A percentile compares a stretch with the other conserved stretches of the same genome.
These are phyloP conservation scores for Verbena officinalis DNA, from an alignment of 257 asterid genomes.

Conservation along the genomic window DNA sequence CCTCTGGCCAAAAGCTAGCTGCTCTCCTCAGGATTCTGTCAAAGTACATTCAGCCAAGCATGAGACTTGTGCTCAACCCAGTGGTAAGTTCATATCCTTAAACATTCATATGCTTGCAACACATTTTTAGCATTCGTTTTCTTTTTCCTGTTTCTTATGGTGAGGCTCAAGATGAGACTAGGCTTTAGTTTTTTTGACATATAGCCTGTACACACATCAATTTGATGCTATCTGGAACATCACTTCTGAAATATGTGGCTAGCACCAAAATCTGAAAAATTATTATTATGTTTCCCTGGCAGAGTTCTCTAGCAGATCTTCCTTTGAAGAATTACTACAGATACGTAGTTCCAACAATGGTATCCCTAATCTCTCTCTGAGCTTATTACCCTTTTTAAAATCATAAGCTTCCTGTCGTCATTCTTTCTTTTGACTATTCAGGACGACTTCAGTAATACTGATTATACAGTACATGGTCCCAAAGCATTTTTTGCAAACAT, in stretches of 20 bases:
- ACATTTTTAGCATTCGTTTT: neutral
- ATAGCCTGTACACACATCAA: no score
- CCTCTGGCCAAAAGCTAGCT: slow-evolving; percentile 93
- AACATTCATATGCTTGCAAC: neutral
- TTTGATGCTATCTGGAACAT: neutral
- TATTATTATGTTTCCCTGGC: slow-evolving; percentile 35
- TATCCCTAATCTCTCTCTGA: slow-evolving; percentile 39
- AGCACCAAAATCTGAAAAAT: slow-evolving; percentile 18
- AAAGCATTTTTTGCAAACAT: slow-evolving; percentile 93
- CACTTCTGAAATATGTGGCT: neutral
- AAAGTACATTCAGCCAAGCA: slow-evolving; percentile 83
- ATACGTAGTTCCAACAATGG: slow-evolving; percentile 96
- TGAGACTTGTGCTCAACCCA: slow-evolving; percentile 96
- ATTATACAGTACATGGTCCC: slow-evolving; percentile 79
- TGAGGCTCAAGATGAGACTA: no score
- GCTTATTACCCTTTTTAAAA: slow-evolving; percentile 29
- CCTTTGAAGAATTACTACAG: slow-evolving; percentile 98
- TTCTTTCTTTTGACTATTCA: slow-evolving; percentile 39
- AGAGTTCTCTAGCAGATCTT: slow-evolving; percentile 97
- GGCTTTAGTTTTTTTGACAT: no score
- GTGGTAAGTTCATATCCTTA: slow-evolving; percentile 56
- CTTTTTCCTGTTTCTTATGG: neutral
- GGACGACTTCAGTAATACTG: slow-evolving; percentile 92
- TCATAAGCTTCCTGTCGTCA: slow-evolving; percentile 32
- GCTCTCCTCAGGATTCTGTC: slow-evolving; percentile 86